Percentiles rank a stretch among this genome's conserved stretches.
Conservation (phyloP, 768 basidiomycete genomes). For the Suillus tomentosus region DNA sequence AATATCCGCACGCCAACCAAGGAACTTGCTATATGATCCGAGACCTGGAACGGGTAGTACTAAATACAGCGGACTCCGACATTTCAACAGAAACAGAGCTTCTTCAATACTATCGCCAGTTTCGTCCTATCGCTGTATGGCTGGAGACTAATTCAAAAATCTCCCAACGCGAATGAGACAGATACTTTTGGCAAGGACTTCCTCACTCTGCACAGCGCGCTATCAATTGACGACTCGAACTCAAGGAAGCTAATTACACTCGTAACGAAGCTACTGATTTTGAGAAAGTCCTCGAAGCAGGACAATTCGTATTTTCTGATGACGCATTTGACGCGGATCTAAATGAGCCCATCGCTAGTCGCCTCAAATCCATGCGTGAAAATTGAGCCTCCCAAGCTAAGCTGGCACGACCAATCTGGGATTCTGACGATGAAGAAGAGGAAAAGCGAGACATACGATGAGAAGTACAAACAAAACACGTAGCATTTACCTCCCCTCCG, state of each 20-base stretch:
- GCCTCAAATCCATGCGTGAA: no score
- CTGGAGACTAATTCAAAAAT: slow-evolving; percentile 10
- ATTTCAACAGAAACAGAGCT: slow-evolving; percentile 10
- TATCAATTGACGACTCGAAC: no score
- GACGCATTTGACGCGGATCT: no score
- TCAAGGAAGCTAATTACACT: no score
- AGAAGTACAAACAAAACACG: neutral
- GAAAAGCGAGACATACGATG: neutral
- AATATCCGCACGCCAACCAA: no score
- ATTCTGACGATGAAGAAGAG: neutral
- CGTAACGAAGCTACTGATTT: no score
- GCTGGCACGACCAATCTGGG: no score
- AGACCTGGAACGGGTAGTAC: slow-evolving; percentile 5
- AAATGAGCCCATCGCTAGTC: no score
- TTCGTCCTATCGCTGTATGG: neutral
- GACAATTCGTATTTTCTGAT: neutral
- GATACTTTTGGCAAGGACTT: slow-evolving; percentile 1
- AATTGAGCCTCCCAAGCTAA: no score
- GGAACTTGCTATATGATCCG: no score
- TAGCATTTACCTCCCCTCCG: neutral
- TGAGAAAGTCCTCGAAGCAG: neutral
- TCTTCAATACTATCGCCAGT: neutral
- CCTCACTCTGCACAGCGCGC: neutral
- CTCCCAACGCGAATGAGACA: neutral
- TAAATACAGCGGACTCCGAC: neutral